phyloP scores from a whole-genome alignment of 371 early-diverging fungal species.

The Synchytrium microbalum region DNA sequence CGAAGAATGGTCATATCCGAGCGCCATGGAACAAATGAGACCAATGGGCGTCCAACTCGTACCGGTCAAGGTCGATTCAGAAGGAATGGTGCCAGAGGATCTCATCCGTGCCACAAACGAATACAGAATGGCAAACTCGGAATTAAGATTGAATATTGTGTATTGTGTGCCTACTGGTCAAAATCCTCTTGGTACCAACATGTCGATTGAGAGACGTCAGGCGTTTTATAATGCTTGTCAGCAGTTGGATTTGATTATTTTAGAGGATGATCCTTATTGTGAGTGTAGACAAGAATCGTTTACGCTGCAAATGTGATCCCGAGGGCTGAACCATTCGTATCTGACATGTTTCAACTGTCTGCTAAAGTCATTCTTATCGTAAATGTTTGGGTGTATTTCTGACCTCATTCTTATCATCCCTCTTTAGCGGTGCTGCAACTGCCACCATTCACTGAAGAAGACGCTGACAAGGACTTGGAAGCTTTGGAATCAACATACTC shows the following conservation, averaged over 20 bases:
- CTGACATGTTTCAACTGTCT: no score
- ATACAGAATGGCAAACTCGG: not conserved
- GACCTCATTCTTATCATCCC: not conserved
- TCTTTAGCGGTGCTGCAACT: not conserved
- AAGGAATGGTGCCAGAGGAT: constrained; percentile 13
- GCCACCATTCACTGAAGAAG: constrained; percentile 10
- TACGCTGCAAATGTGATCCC: not conserved
- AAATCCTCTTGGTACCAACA: not conserved
- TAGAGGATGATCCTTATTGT: not conserved
- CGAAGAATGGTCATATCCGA: not conserved
- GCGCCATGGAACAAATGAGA: constrained; percentile 12
- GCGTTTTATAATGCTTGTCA: not conserved
- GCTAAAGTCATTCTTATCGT: not conserved
- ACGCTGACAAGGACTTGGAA: constrained; percentile 1
- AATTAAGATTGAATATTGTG: constrained; percentile 5
- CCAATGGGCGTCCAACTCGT: constrained; percentile 10
- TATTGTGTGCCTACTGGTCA: not conserved
- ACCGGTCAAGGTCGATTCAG: constrained; percentile 12
- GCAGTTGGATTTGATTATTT: not conserved
- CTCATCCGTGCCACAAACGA: constrained; percentile 4
- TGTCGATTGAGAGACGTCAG: not conserved
- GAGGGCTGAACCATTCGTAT: no score
- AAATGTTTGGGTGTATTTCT: constrained; percentile 5
- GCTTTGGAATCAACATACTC: constrained; percentile 1
- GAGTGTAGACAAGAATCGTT: not conserved